Evolutionary conservation across 139 green algal species (phyloP).

Genomic region (Picochlorum costavermella): DNA sequence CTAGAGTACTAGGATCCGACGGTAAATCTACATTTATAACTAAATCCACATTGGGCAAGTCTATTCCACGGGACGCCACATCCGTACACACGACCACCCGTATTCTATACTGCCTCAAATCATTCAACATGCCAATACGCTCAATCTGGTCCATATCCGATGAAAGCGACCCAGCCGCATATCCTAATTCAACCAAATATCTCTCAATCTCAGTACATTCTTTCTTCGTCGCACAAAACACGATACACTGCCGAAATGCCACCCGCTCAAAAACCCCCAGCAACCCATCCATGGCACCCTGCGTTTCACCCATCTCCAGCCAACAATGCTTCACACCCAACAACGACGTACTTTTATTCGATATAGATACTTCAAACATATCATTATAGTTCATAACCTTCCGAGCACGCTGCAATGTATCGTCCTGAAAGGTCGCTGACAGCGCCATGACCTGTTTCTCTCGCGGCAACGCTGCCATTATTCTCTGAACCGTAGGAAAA

Average conservation of each 20-base stretch:
- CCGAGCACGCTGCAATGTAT: conserved; percentile 43
- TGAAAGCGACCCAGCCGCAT: conserved; percentile 52
- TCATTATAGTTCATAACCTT: conserved; percentile 21
- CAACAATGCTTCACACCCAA: conserved; percentile 60
- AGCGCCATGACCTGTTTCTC: conserved; percentile 58
- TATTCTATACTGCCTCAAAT: conserved; percentile 45
- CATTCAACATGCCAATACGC: conserved; percentile 46
- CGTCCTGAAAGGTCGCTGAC: conserved; percentile 57
- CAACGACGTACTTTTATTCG: conserved; percentile 27
- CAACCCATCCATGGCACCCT: conserved; percentile 16
- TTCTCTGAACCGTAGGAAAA: conserved; percentile 16
- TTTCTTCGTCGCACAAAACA: conserved; percentile 66
- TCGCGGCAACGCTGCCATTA: background rate
- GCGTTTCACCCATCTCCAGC: conserved; percentile 16
- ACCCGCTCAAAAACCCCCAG: conserved; percentile 19
- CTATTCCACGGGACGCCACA: conserved; percentile 66
- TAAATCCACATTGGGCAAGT: conserved; percentile 72
- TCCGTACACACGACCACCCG: conserved; percentile 72
- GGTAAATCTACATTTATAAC: conserved; percentile 73
- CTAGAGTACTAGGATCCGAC: conserved; percentile 34
- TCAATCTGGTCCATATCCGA: conserved; percentile 45
- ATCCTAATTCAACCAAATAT: conserved; percentile 42
- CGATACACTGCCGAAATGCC: conserved; percentile 63
- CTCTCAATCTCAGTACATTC: conserved; percentile 47
- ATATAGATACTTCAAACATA: conserved; percentile 55